Base-by-base conservation (phyloP, 1,284 basidiomycete species). In the Meira nashicola region DNA sequence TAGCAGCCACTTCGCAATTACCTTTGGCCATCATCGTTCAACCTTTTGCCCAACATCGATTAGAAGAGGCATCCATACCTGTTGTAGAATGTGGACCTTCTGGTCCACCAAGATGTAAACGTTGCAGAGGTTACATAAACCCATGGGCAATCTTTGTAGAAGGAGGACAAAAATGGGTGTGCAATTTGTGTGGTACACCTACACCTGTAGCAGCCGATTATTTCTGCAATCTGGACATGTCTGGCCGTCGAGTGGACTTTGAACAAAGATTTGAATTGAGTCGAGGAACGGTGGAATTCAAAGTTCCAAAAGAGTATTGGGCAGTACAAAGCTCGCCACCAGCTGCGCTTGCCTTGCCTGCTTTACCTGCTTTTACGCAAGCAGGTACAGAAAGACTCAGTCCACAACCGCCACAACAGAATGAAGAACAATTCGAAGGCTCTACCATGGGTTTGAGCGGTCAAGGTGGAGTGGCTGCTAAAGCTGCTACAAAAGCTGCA, bases 81-180 rank as follows among this genome's bases (percentile, higher is more conserved):
- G 71, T 92, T 4, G 86, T 96, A 8, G 78, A 80, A 43, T 85
- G 46, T 78, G 83, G 76, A 82, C 88, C 68, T 46, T 77, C 79
- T 8, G 93, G 92, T 9, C 95, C 94, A 14, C 85, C 89, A 12
- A 84, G 95, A 39, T 98, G 95, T 76, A 85, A 84, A 55, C 82
- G 85, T 47, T 98, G 95, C 80, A 84, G 91, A 67, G 90, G 84
- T 0, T 99, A 98, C 79, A 84, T 99, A 73, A 98, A 97, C 77
- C 88, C 93, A 0, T 98, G 92, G 92, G 92, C 88, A 75, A 83
- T 83, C 37, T 98, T 90, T 84, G 82, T 86, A 15, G 85, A 89
- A 39, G 90, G 90, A 9, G 95, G 95, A 2, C 84, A 85, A 63
- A 85, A 83, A 67, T 98, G 92, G 90, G 86, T 84, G 67, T 99